phyloP scores from a whole-genome alignment of 2,329 filamentous ascomycete genomes.

The Orbilia ellipsospora region DNA sequence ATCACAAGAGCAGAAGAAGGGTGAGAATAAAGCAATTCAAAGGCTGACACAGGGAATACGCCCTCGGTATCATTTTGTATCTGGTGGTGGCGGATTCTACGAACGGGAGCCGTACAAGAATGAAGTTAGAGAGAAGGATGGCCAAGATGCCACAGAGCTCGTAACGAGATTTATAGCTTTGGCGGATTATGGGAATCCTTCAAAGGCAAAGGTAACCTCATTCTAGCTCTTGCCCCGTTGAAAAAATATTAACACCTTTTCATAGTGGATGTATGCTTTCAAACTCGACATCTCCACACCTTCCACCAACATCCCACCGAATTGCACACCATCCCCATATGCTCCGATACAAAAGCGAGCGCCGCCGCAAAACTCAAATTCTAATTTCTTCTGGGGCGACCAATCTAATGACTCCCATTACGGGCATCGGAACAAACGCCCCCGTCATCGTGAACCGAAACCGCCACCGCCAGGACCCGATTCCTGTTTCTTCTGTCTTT shows the following conservation, averaged over 20 bases:
- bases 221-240: conserved; percentile 32
- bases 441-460: conserved; percentile 63
- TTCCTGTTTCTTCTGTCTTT: conserved; percentile 94
- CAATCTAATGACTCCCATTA: conserved; percentile 63
- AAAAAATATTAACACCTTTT: not conserved
- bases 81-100: conserved; percentile 73
- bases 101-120: conserved; percentile 81
- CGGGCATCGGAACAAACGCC: conserved; percentile 65
- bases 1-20: conserved; percentile 28
- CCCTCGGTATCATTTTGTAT: conserved; percentile 90
- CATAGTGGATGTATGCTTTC: conserved; percentile 69
- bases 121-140: conserved; percentile 61
- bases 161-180: conserved; percentile 92
- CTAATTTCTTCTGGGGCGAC: conserved; percentile 66
- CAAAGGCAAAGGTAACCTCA: conserved; percentile 79
- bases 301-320: conserved; percentile 72
- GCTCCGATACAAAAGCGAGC: conserved; percentile 66
- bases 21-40: conserved; percentile 74
- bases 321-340: conserved; percentile 81
- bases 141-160: conserved; percentile 64
- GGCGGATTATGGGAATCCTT: conserved; percentile 78
- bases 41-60: conserved; percentile 82
- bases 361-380: conserved; percentile 66
- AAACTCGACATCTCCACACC: conserved; percentile 72
- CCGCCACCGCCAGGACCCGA: conserved; percentile 76